Percentiles rank a stretch among this genome's conserved stretches.
phyloP scores from a whole-genome alignment of 1,284 basidiomycete genomes.

The Trichosporon inkin region DNA sequence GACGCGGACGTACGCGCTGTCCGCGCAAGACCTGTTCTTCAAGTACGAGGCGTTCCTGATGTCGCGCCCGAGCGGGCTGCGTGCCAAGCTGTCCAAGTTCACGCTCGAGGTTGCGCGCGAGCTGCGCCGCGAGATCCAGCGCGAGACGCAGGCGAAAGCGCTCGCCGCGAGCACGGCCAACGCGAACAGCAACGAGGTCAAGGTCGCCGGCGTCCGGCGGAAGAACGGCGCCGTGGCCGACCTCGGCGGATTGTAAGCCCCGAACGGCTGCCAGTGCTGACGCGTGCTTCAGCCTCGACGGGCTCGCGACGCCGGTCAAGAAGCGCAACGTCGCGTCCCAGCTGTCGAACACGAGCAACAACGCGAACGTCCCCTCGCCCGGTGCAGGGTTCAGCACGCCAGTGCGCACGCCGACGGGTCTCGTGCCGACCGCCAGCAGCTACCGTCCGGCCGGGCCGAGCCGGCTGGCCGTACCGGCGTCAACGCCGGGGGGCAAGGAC shows the following conservation, averaged over 20 bases:
- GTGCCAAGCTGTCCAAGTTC: slow-evolving; percentile 41
- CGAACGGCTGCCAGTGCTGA: background rate
- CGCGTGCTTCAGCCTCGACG: slow-evolving; percentile 31
- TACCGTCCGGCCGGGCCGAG: slow-evolving; percentile 27
- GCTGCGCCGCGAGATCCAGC: slow-evolving; percentile 48
- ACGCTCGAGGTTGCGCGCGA: slow-evolving; percentile 47
- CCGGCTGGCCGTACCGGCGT: slow-evolving; percentile 18
- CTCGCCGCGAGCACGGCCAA: slow-evolving; percentile 17
- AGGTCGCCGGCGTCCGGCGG: slow-evolving; percentile 25
- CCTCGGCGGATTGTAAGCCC: slow-evolving; percentile 44
- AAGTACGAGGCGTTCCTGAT: slow-evolving; percentile 53
- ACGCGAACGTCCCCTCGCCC: slow-evolving; percentile 28
- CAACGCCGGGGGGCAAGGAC: slow-evolving; percentile 28
- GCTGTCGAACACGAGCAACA: slow-evolving; percentile 27
- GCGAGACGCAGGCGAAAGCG: slow-evolving; percentile 41
- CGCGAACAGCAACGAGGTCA: too few species aligned
- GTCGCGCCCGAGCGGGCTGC: slow-evolving; percentile 43
- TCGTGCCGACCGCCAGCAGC: slow-evolving; percentile 24
- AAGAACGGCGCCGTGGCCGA: slow-evolving; percentile 34
- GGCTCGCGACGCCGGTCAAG: slow-evolving; percentile 36
- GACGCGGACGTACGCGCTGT: slow-evolving; percentile 44
- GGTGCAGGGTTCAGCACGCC: slow-evolving; percentile 25
- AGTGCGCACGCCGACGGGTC: slow-evolving; percentile 11
- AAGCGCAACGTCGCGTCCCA: slow-evolving; percentile 17
- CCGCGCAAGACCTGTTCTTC: slow-evolving; percentile 49